A percentile compares a stretch with the other conserved stretches of the same genome.
Conservation (phyloP, 2,329 filamentous ascomycete species). For the Talaromyces rugulosus region DNA sequence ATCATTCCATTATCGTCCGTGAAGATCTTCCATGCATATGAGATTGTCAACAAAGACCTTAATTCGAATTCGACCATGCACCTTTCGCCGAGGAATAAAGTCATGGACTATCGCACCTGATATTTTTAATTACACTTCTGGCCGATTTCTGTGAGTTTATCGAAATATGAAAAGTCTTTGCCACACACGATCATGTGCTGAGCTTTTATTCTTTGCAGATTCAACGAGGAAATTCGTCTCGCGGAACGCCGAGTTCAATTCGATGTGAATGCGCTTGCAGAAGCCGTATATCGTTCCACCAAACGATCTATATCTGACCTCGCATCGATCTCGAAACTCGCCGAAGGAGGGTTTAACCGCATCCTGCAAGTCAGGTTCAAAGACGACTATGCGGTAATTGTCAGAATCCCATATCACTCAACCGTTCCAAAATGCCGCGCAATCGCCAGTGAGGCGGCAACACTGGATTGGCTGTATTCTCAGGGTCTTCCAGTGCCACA, state of each 20-base stretch:
- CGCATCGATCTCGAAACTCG: conserved; percentile 24
- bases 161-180: too few relatives aligned
- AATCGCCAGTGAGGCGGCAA: conserved; percentile 37
- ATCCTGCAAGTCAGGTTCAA: conserved; percentile 28
- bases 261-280: conserved; percentile 11
- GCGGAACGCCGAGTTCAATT: conserved; percentile 5
- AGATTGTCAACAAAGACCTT: too few relatives aligned
- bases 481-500: conserved; percentile 34
- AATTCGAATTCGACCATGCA: too few relatives aligned
- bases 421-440: conserved; percentile 27
- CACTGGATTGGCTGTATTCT: conserved; percentile 28
- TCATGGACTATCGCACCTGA: too few relatives aligned
- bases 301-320: conserved; percentile 1
- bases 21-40: too few relatives aligned
- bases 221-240: conserved; percentile 5
- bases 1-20: too few relatives aligned
- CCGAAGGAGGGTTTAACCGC: conserved; percentile 36
- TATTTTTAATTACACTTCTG: too few relatives aligned
- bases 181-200: too few relatives aligned
- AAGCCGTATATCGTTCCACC: background rate
- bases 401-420: conserved; percentile 29
- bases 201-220: background rate
- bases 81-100: too few relatives aligned
- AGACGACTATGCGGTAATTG: conserved; percentile 27
- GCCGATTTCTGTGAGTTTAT: too few relatives aligned